Conservation (phyloP, 805 yeast genomes). For the Cyberlindnera saturnus region DNA sequence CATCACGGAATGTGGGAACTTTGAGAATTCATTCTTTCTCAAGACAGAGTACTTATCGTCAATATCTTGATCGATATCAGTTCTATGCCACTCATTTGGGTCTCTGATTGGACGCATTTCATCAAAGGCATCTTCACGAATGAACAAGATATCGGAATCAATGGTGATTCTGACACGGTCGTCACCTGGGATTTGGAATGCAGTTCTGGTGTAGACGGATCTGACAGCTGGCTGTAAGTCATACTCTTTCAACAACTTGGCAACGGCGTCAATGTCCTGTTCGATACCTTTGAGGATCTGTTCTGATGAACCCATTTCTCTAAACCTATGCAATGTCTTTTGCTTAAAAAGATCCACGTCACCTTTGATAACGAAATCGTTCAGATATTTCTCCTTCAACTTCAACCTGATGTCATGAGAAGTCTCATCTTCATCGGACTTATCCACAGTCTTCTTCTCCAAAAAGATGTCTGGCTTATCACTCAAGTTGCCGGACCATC, state of each 20-base stretch:
- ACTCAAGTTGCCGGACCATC: slow-evolving; percentile 83
- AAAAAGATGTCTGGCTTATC: slow-evolving; percentile 74
- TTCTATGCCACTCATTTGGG: slow-evolving; percentile 86
- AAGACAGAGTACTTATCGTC: slow-evolving; percentile 64
- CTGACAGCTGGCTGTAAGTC: slow-evolving; percentile 81
- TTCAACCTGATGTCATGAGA: slow-evolving; percentile 60
- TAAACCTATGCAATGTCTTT: slow-evolving; percentile 54
- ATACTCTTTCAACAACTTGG: slow-evolving; percentile 55
- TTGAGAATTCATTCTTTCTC: slow-evolving; percentile 78
- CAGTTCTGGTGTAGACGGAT: slow-evolving; percentile 84
- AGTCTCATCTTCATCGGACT: slow-evolving; percentile 42
- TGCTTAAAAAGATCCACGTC: slow-evolving; percentile 36
- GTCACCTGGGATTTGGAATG: slow-evolving; percentile 97
- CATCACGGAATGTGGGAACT: slow-evolving; percentile 84
- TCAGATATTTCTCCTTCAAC: slow-evolving; percentile 77
- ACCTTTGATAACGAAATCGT: slow-evolving; percentile 58
- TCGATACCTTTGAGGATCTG: slow-evolving; percentile 46
- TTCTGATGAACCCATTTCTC: slow-evolving; percentile 51
- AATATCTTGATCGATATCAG: slow-evolving; percentile 77
- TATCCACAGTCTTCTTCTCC: slow-evolving; percentile 73
- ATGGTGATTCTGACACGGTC: slow-evolving; percentile 85
- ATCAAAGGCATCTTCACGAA: slow-evolving; percentile 89
- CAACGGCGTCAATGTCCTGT: slow-evolving; percentile 52
- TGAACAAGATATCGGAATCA: slow-evolving; percentile 81
- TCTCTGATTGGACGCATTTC: slow-evolving; percentile 81